Percentiles rank a stretch among this genome's conserved stretches.
These are phyloP conservation scores for Thalassiosira livingstoniorum DNA, from an alignment of 352 stramenopile genomes.

Conservation along the genomic window DNA sequence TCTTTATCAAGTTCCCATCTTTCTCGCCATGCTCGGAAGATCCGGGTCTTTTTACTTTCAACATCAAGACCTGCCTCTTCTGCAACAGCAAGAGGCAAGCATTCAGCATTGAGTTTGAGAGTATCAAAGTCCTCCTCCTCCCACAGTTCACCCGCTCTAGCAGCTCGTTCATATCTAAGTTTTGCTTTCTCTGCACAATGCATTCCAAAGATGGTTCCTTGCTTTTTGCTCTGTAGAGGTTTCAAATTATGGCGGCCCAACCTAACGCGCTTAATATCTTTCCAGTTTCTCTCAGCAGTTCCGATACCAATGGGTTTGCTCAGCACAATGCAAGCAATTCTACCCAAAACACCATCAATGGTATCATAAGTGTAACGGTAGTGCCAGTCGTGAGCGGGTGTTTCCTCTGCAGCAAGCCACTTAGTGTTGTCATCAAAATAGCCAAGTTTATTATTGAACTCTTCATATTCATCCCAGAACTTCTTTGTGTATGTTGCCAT, in stretches of 20 bases:
- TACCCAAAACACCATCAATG: constrained; percentile 8
- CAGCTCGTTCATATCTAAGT: background rate
- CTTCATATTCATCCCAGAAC: no score
- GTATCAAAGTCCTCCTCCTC: constrained; percentile 19
- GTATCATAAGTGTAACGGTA: constrained; percentile 7
- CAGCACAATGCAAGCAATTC: background rate
- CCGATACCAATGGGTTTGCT: constrained; percentile 33
- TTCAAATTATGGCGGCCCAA: background rate
- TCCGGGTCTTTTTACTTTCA: no score
- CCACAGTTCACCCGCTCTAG: constrained; percentile 21
- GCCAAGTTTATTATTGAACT: no score
- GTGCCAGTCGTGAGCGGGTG: constrained; percentile 14
- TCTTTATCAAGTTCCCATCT: no score
- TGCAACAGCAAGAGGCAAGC: no score
- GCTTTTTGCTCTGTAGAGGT: constrained; percentile 23
- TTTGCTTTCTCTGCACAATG: background rate
- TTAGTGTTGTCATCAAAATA: no score
- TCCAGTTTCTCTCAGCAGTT: constrained; percentile 36
- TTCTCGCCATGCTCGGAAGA: no score
- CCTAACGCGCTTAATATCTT: constrained; percentile 20
- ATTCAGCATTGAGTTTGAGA: constrained; percentile 16
- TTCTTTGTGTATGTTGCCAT: no score
- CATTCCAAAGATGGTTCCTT: constrained; percentile 14
- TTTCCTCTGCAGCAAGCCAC: constrained; percentile 31
- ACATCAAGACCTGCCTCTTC: no score